Base-by-base conservation (phyloP, 495 filamentous ascomycete genomes). In the Lasiosphaeria ovina region DNA sequence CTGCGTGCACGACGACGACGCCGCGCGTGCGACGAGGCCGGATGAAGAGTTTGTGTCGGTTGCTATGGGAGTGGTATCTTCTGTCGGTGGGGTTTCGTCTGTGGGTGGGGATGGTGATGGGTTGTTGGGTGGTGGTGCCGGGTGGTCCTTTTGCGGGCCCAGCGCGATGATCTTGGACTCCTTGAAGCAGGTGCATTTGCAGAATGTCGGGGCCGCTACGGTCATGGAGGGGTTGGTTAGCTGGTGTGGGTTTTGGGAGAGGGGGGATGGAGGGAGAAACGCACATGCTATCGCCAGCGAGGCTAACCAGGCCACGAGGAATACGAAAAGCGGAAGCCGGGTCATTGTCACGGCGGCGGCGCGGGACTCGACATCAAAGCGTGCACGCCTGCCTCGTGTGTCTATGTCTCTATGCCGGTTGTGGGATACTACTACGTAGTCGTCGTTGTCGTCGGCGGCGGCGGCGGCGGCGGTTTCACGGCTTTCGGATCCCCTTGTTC, bases 101-200 rank as follows among this genome's bases (percentile, higher is more conserved):
- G 51, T 10, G 67, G 55, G 56, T 63, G 48, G 62, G 64, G 50
- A 11, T 38, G 53, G 71, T 47, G 49, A 51, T 0, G 64, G 50
- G 58, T n/a, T n/a, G 42, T 17, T 49, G 45, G 38, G 61, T 47
- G 49, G 54, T 0, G 64, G 50, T 9, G 57, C 64, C 17, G 64
- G 62, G n/a, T 57, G 58, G 59, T 69, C 57, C 65, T 67, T 61
- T 57, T 74, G 66, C 0, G 78, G 75, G 66, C 84, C 79, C 50
- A 93, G 85, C 12, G 83, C 76, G 69, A 98, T 96, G 62, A 98
- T 92, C 58, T 89, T 96, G 79, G 85, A 90, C 77, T 97, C 96
- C 56, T 84, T 83, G 79, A 89, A 89, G 77, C 94, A 98, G 58
- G 89, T 96, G 76, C 94, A 98, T 88, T 97, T 98, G 86, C 94